phyloP scores from a whole-genome alignment of 495 filamentous ascomycete species.

The Podospora australis region DNA sequence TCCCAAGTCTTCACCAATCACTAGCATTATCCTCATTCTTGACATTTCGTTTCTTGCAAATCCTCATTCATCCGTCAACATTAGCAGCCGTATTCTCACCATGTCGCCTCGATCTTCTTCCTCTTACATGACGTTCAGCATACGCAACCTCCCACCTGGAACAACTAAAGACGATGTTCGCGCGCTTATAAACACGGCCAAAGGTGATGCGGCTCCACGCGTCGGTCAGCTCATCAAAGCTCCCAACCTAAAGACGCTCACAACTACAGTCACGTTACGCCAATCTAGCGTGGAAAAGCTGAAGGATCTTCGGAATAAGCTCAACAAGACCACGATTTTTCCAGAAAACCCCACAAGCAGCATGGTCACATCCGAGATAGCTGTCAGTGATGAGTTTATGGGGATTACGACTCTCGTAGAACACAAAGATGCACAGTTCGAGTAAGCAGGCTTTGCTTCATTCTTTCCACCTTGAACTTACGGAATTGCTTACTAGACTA shows the following conservation, averaged over 20 bases:
- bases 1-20: no score
- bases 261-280: neutral
- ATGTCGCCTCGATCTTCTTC: no score
- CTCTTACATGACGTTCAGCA: slow-evolving; percentile 9
- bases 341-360: neutral
- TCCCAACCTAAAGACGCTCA: neutral
- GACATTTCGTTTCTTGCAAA: no score
- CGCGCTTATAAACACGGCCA: slow-evolving; percentile 4
- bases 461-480: neutral
- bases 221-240: neutral
- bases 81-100: no score
- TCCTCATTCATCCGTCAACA: no score
- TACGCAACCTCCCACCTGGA: slow-evolving; percentile 14
- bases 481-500: neutral
- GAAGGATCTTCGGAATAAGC: neutral
- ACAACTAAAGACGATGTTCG: slow-evolving; percentile 10
- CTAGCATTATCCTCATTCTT: no score
- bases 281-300: neutral
- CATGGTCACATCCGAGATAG: neutral
- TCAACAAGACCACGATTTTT: neutral
- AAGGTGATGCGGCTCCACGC: neutral
- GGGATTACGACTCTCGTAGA: slow-evolving; percentile 15
- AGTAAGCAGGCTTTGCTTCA: slow-evolving; percentile 1
- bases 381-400: slow-evolving; percentile 13
- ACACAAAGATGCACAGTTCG: slow-evolving; percentile 15